A percentile compares a stretch with the other conserved stretches of the same genome.
These are phyloP conservation scores for Yamadazyma phyllophila DNA, from an alignment of 805 yeast genomes.

Conservation along the genomic window DNA sequence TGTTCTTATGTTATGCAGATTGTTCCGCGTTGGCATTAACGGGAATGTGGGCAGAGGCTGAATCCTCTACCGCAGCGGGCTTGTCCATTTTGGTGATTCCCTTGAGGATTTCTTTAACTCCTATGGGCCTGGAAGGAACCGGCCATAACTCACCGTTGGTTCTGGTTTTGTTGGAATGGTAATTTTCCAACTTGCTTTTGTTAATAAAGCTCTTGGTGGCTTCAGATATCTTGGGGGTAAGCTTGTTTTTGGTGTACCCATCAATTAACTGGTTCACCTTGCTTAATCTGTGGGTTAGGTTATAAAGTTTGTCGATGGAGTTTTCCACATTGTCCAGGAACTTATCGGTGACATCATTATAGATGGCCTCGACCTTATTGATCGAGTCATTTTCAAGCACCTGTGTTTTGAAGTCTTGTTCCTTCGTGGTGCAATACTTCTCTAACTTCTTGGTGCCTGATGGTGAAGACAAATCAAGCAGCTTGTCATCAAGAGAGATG, in stretches of 20 bases:
- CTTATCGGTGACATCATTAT: conserved; percentile 12
- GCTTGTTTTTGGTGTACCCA: conserved; percentile 15
- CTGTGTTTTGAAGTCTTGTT: background rate
- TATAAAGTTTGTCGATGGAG: conserved; percentile 38
- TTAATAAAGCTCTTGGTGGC: conserved; percentile 22
- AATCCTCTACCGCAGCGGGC: background rate
- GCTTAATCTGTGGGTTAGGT: conserved; percentile 27
- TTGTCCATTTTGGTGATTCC: conserved; percentile 14
- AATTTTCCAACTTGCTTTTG: conserved; percentile 14
- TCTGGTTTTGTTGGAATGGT: background rate
- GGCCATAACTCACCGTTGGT: conserved; percentile 16
- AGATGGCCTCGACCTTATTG: conserved; percentile 7
- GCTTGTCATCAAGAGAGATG: conserved; percentile 4
- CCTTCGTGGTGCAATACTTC: no score
- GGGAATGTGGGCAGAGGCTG: no score
- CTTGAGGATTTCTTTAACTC: conserved; percentile 20
- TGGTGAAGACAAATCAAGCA: background rate
- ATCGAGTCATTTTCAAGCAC: conserved; percentile 9
- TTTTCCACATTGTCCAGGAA: conserved; percentile 21
- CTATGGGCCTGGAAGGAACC: conserved; percentile 15
- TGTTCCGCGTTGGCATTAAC: no score
- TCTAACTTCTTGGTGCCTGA: no score
- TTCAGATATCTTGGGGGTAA: conserved; percentile 20
- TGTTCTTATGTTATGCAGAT: no score
- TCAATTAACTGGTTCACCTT: conserved; percentile 24